These are phyloP conservation scores for Colletotrichum incanum DNA, from an alignment of 2,329 filamentous ascomycete species.

Conservation along the genomic window DNA sequence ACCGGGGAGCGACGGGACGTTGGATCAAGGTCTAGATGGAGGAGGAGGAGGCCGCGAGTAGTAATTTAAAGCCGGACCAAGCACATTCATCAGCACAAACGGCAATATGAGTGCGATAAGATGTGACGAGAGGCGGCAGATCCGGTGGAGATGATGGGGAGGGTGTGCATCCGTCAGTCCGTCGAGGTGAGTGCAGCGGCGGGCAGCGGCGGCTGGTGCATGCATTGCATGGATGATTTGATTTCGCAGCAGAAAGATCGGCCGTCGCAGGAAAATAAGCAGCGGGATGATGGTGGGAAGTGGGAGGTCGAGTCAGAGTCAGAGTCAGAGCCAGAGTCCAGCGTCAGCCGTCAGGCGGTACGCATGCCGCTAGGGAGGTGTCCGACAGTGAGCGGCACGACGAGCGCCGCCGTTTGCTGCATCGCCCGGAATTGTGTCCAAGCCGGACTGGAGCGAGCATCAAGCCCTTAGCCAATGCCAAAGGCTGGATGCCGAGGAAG, in stretches of 20 bases:
- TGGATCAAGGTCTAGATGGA: not conserved
- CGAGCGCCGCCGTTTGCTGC: not conserved
- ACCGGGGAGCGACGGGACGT: not conserved
- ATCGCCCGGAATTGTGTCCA: not conserved
- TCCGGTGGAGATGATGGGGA: not conserved
- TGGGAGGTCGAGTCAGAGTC: not conserved
- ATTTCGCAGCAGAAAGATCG: not conserved
- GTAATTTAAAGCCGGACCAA: conserved; percentile 1
- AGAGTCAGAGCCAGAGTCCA: not conserved
- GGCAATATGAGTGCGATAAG: conserved; percentile 5
- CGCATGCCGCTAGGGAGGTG: no score
- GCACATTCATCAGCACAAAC: not conserved
- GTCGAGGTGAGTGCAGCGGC: conserved; percentile 2
- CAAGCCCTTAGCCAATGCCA: not conserved
- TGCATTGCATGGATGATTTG: conserved; percentile 7
- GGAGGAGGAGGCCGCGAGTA: conserved; percentile 4
- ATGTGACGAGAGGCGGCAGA: not conserved
- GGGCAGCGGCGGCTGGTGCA: not conserved
- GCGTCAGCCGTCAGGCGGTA: not conserved
- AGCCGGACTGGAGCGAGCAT: not conserved
- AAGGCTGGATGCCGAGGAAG: not conserved
- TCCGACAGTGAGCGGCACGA: no score
- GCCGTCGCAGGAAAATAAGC: not conserved
- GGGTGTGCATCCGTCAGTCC: not conserved
- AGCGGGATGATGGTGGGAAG: not conserved